Evolutionary conservation across 768 basidiomycete species (phyloP), one percentile per base, ranked within the genome.

Genomic region (Podaxis sp.): DNA sequence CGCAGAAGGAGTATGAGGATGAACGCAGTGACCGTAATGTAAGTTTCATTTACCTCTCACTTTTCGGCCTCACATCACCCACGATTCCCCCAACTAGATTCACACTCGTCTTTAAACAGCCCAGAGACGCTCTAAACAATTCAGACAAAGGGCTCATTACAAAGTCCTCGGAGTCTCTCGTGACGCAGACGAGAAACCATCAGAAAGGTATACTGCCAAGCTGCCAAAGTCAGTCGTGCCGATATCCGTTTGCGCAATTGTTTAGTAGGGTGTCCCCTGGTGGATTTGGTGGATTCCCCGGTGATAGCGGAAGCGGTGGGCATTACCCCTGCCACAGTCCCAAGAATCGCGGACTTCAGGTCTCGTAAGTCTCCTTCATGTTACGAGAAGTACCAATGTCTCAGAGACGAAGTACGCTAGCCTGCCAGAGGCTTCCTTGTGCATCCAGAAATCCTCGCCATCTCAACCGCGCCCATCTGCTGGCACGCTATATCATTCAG

Each of bases 401-500:
- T n/a, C n/a, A n/a, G n/a, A n/a, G n/a, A n/a, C n/a, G n/a, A n/a
- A n/a, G n/a, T n/a, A n/a, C n/a, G n/a, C n/a, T n/a, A n/a, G n/a
- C n/a, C 97, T 33, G 97, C 97, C 13, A 97, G 97, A 52, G 97
- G 97, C 37, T 99, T 96, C 0, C 87, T 99, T 60, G 96, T 95
- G 10, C 96, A 99, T 71, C 97, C 97, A 5, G 96, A 98, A 74
- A 98, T 99, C 46, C 97, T 97, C 0, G 93, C 97, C 1, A 82
- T 99, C 62, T 81, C 98, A 64, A 96, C 99, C 69, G 96, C 96
- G 1, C 97, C 97, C 4, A 96, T 99, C 65, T 98, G 96, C 72
- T 97, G 97, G 0, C 97, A 99, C 73, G 99, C 97, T 0, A 84
- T 99, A 15, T 98, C 96, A 28, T 99, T 99, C 84, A 86, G 97